These are phyloP conservation scores for Alternaria gansuensis DNA, from an alignment of 2,329 filamentous ascomycete genomes.

Conservation along the genomic window DNA sequence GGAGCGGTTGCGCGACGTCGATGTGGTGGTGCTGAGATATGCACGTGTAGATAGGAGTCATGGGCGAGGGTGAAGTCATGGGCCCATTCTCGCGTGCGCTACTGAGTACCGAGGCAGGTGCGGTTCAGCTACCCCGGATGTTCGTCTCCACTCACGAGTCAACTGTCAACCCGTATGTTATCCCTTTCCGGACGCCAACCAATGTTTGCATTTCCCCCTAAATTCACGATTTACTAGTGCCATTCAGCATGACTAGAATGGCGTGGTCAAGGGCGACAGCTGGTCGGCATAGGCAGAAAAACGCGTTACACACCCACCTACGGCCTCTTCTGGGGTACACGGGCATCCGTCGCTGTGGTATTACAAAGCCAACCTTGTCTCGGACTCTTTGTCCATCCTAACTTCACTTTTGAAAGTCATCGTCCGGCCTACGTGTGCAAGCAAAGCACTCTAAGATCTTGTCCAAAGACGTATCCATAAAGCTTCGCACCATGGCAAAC, in stretches of 20 bases:
- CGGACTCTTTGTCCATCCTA: too few species aligned
- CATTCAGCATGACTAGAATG: not conserved
- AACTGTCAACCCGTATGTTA: not conserved
- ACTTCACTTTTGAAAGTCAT: not conserved
- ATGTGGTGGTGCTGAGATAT: slow-evolving; percentile 22
- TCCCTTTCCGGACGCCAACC: not conserved
- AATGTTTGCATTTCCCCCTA: not conserved
- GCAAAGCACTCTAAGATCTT: not conserved
- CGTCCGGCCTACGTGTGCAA: not conserved
- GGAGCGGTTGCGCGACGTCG: slow-evolving; percentile 28
- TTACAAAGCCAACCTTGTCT: not conserved
- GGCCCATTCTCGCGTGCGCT: slow-evolving; percentile 18
- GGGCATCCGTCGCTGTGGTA: too few species aligned
- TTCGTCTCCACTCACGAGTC: slow-evolving; percentile 9
- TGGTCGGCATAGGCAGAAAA: slow-evolving; percentile 29
- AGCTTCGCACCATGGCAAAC: slow-evolving; percentile 25
- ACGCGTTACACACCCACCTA: slow-evolving; percentile 13
- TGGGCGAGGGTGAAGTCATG: slow-evolving; percentile 39
- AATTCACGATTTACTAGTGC: not conserved
- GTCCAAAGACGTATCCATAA: not conserved
- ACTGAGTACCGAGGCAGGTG: slow-evolving; percentile 46
- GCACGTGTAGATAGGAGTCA: slow-evolving; percentile 38
- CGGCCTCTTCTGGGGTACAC: not conserved
- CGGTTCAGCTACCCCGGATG: slow-evolving; percentile 26
- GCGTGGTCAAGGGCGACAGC: not conserved